Percentiles rank a stretch among this genome's conserved stretches.
These are phyloP conservation scores for Nicotiana attenuata DNA, from an alignment of 257 asterid genomes.

Conservation along the genomic window DNA sequence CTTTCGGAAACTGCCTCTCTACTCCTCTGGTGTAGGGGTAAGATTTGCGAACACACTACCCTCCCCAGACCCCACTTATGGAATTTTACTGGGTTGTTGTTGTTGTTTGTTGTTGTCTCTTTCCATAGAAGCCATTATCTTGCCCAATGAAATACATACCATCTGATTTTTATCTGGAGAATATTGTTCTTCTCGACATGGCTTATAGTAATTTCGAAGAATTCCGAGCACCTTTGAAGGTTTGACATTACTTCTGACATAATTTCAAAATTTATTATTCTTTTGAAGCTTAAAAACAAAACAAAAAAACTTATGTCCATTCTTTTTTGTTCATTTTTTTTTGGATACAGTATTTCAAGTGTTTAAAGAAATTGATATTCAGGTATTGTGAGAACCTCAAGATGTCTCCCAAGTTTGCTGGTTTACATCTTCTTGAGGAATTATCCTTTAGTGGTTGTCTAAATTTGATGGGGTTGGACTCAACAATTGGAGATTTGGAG, in stretches of 20 bases:
- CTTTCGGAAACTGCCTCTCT: too few relatives aligned
- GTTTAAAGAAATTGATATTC: not conserved
- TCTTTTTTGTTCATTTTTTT: not conserved
- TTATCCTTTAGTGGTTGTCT: too few relatives aligned
- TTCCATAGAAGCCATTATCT: too few relatives aligned
- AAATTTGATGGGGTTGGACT: too few relatives aligned
- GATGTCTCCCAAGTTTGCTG: too few relatives aligned
- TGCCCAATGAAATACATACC: not conserved
- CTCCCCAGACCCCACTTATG: too few relatives aligned
- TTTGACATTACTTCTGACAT: not conserved
- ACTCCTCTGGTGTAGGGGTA: too few relatives aligned
- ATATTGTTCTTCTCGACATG: not conserved
- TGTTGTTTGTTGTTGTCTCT: too few relatives aligned
- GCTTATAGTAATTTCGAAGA: not conserved
- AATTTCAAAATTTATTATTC: not conserved
- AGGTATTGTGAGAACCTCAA: too few relatives aligned
- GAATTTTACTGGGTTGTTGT: too few relatives aligned
- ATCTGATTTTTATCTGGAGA: not conserved
- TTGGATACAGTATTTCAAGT: not conserved
- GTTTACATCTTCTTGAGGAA: too few relatives aligned
- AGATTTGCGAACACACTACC: too few relatives aligned
- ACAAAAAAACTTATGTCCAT: not conserved
- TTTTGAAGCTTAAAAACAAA: not conserved
- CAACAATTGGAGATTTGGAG: not conserved
- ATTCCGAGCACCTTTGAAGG: conserved; percentile 2